Conservation (phyloP, 805 yeast genomes). For the Candida lessepsii region DNA sequence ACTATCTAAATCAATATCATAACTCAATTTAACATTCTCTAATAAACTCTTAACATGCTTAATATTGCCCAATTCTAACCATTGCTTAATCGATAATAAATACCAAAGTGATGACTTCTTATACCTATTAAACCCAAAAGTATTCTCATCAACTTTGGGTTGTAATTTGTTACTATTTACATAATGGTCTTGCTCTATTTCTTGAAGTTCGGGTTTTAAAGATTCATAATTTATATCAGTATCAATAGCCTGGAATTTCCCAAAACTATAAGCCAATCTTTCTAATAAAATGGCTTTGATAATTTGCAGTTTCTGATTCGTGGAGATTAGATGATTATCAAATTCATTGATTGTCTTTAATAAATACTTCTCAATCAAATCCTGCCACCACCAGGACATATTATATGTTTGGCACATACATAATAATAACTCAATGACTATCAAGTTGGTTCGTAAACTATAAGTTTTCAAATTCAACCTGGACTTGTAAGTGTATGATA, state of each 20-base stretch:
- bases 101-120: slow-evolving; percentile 80
- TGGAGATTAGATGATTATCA: slow-evolving; percentile 38
- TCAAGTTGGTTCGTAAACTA: slow-evolving; percentile 63
- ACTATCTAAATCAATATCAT: slow-evolving; percentile 16
- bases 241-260: slow-evolving; percentile 35
- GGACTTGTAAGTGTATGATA: slow-evolving; percentile 72
- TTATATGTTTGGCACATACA: slow-evolving; percentile 43
- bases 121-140: slow-evolving; percentile 55
- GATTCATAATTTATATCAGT: slow-evolving; percentile 11
- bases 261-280: slow-evolving; percentile 44
- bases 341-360: slow-evolving; percentile 47
- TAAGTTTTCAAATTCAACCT: slow-evolving; percentile 68
- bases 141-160: slow-evolving; percentile 34
- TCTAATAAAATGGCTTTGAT: slow-evolving; percentile 46
- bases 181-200: slow-evolving; percentile 19
- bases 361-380: slow-evolving; percentile 42
- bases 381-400: slow-evolving; percentile 46
- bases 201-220: background rate
- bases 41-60: slow-evolving; percentile 27
- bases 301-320: slow-evolving; percentile 44
- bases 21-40: slow-evolving; percentile 25
- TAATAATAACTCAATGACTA: slow-evolving; percentile 69
- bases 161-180: slow-evolving; percentile 34
- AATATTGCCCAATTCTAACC: slow-evolving; percentile 40
- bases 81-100: slow-evolving; percentile 68